These are phyloP conservation scores for Strigomonas culicis DNA, from an alignment of 208 protist genomes.

Conservation along the genomic window DNA sequence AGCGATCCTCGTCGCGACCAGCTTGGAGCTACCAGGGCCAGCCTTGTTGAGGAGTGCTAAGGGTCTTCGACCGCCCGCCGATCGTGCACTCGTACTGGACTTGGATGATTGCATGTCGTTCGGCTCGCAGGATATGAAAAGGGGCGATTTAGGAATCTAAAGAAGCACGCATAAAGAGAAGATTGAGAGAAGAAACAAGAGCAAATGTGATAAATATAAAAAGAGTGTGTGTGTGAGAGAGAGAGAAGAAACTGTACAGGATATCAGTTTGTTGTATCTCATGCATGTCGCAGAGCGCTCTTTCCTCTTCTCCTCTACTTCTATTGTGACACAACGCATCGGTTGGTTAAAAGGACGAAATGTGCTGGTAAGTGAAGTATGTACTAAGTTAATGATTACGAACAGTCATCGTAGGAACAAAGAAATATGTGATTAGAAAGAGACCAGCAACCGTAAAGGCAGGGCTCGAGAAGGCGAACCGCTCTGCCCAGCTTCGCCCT, in stretches of 20 bases:
- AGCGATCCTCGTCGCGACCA: slow-evolving; percentile 8
- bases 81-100: too few species aligned
- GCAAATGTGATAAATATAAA: not conserved
- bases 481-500: not conserved
- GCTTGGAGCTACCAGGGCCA: too few species aligned
- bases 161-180: not conserved
- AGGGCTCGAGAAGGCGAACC: not conserved
- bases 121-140: too few species aligned
- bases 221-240: slow-evolving; percentile 2
- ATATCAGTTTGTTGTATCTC: too few species aligned
- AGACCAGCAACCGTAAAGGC: not conserved
- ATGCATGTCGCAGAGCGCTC: too few species aligned
- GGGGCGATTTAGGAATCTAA: not conserved
- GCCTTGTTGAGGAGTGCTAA: too few species aligned
- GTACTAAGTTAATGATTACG: not conserved
- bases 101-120: too few species aligned
- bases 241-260: not conserved
- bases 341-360: too few species aligned
- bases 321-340: too few species aligned
- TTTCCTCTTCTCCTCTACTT: too few species aligned
- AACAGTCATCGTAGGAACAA: not conserved
- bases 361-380: not conserved
- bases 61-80: too few species aligned
- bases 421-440: not conserved
- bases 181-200: not conserved